Base-by-base conservation (phyloP, 805 yeast genomes). In the Wickerhamomyces canadensis region DNA sequence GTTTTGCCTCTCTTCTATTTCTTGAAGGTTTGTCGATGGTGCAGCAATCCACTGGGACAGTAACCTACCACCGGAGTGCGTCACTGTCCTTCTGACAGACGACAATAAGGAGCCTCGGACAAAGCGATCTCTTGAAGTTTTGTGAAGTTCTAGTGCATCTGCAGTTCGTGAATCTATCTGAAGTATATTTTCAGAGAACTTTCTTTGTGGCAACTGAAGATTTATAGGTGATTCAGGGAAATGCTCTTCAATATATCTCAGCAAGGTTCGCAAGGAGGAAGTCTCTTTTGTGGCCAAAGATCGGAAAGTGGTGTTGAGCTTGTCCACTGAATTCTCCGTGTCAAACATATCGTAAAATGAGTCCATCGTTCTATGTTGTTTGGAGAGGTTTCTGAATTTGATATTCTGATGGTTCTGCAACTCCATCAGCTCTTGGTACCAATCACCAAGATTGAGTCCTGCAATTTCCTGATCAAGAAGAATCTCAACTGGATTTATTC, bases 401-500 rank as follows among this genome's bases (percentile, higher is more conserved):
- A 40, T 34, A 10, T 29, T 29, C 19, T 82, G 76, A 51, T 76
- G 82, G 40, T 75, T 68, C 29, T 71, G 70, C 40, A 83, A 54
- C 26, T 79, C 88, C 1, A 71, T 70, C 5, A 80, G 54, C 24
- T 74, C 80, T 1, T 76, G 68, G 45, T 70, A 71, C 82, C 83
- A 75, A 4, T 60, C 47, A 0, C 83, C 80, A 25, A 76, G 43
- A 5, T 63, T 54, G 3, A 62, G 64, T 0, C 55, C 40, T 18
- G 69, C 63, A 8, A 75, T 56, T 0, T 63, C 65, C 31, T 70
- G 72, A 18, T 75, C 67, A 4, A 89, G 51, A 10, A 91, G 51
- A 12, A 91, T 75, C 50, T 91, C 98, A 26, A 80, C 72, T 0
- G 98, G 98, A 33, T 70, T 70, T 6, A 93, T 78, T 41, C 97